phyloP scores from a whole-genome alignment of 225 moss, liverwort and hornwort genomes.

The Lunularia cruciata region DNA sequence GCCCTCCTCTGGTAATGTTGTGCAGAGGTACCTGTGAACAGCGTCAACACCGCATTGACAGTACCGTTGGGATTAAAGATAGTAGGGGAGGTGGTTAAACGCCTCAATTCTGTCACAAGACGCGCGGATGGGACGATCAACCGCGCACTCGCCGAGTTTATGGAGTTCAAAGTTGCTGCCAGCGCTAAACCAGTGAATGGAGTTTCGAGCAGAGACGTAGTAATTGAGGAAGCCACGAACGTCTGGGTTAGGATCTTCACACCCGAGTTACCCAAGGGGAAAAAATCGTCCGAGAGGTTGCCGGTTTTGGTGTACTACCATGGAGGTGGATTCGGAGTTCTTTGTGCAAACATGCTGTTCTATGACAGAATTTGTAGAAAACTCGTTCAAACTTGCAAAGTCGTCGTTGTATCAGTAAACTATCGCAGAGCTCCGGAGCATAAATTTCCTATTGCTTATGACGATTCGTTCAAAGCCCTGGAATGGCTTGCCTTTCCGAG shows the following conservation, averaged over 20 bases:
- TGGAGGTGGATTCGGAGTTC: constrained; percentile 78
- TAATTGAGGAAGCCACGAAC: constrained; percentile 50
- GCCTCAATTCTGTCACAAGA: constrained; percentile 26
- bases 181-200: constrained; percentile 49
- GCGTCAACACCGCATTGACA: constrained; percentile 11
- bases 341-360: constrained; percentile 42
- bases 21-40: constrained; percentile 22
- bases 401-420: constrained; percentile 69
- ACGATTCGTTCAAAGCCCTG: constrained; percentile 62
- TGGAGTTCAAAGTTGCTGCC: constrained; percentile 35
- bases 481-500: constrained; percentile 50
- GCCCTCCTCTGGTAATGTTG: no score
- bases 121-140: constrained; percentile 45
- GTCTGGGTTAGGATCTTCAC: constrained; percentile 73
- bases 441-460: constrained; percentile 65
- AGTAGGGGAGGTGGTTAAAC: constrained; percentile 24
- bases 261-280: constrained; percentile 19
- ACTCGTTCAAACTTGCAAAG: constrained; percentile 43
- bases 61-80: constrained; percentile 28
- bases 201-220: constrained; percentile 64
- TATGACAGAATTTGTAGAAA: constrained; percentile 63
- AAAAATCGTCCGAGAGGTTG: constrained; percentile 37
- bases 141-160: constrained; percentile 29
- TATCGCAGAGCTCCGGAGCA: constrained; percentile 76
- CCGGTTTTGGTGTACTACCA: constrained; percentile 78